Conservation (phyloP, 345 rosid species). For the Eutrema heterophyllum region DNA sequence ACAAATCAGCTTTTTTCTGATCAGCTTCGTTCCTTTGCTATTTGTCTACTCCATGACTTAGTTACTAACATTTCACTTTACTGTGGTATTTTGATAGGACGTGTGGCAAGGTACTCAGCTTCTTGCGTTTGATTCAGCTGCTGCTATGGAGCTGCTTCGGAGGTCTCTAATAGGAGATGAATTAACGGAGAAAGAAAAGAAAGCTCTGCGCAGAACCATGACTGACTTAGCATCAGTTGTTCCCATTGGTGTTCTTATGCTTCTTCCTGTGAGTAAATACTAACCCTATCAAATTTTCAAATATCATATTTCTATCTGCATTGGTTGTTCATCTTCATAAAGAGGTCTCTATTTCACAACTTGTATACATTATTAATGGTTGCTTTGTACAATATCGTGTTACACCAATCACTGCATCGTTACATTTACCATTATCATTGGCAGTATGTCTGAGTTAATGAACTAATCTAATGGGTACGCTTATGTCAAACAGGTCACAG, state of each 20-base stretch:
- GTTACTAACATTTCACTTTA: background rate
- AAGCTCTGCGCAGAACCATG: slow-evolving; percentile 73
- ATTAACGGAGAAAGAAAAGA: slow-evolving; percentile 80
- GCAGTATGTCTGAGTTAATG: background rate
- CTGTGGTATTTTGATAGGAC: slow-evolving; percentile 48
- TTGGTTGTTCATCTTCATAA: background rate
- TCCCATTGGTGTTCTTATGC: slow-evolving; percentile 92
- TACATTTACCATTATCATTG: background rate
- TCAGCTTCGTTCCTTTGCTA: background rate
- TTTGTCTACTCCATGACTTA: background rate
- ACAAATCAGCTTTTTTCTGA: background rate
- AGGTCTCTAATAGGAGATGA: slow-evolving; percentile 81
- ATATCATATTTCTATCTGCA: background rate
- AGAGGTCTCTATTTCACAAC: background rate
- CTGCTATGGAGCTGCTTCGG: slow-evolving; percentile 71
- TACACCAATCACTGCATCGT: background rate
- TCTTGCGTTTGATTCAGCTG: slow-evolving; percentile 82
- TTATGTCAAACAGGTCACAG: slow-evolving; percentile 64
- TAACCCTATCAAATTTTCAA: background rate
- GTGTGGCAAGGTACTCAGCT: slow-evolving; percentile 98
- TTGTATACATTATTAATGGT: background rate
- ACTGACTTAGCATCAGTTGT: slow-evolving; percentile 88
- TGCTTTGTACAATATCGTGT: background rate
- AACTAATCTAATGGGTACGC: slow-evolving; percentile 1
- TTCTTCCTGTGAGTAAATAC: slow-evolving; percentile 79